Percentiles rank a stretch among this genome's conserved stretches.
These are phyloP conservation scores for Filobasidium floriforme DNA, from an alignment of 768 basidiomycete species.

Conservation along the genomic window DNA sequence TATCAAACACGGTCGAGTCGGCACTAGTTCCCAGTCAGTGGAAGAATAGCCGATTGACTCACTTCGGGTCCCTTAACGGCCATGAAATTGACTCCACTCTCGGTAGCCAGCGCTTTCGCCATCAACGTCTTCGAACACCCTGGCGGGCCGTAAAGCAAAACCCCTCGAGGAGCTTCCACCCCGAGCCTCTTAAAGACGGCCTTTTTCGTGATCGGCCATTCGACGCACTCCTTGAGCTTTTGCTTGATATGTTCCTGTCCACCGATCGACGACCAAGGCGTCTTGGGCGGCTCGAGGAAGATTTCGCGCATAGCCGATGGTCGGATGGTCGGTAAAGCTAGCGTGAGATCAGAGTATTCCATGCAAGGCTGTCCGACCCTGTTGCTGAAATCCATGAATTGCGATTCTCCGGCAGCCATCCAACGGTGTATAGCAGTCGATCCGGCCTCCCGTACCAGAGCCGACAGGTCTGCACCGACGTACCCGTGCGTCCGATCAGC, in stretches of 20 bases:
- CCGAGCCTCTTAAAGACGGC: conserved; percentile 81
- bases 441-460: conserved; percentile 86
- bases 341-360: conserved; percentile 57
- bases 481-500: conserved; percentile 80
- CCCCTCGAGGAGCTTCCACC: conserved; percentile 76
- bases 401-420: conserved; percentile 46
- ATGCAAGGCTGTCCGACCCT: conserved; percentile 40
- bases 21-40: no score
- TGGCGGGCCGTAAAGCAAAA: conserved; percentile 88
- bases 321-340: conserved; percentile 68
- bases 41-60: no score
- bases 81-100: conserved; percentile 90
- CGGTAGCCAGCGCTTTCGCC: conserved; percentile 82
- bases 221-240: conserved; percentile 80
- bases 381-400: background rate
- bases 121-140: conserved; percentile 96
- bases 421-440: conserved; percentile 82
- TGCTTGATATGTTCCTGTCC: conserved; percentile 75
- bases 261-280: conserved; percentile 80
- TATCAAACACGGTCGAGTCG: conserved; percentile 47
- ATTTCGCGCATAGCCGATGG: conserved; percentile 92
- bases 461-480: conserved; percentile 90
- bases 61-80: conserved; percentile 98
- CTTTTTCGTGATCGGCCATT: conserved; percentile 86
- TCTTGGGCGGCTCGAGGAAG: conserved; percentile 74